Conservation (phyloP, 2,329 filamentous ascomycete species). For the Fusarium sarcochroum region DNA sequence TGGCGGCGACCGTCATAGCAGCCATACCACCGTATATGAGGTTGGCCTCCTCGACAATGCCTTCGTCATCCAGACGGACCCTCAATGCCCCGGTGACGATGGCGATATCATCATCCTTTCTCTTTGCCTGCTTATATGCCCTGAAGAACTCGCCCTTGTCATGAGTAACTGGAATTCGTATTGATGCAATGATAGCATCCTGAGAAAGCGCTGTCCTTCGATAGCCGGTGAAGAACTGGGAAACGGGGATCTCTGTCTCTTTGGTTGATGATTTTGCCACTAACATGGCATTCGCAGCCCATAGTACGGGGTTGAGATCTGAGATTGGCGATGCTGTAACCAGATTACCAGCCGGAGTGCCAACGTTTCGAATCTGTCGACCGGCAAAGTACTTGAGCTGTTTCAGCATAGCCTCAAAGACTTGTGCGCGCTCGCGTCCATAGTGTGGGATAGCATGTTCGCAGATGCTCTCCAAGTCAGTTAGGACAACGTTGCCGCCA, state of each 20-base stretch:
- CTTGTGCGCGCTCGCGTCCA: slow-evolving; percentile 77
- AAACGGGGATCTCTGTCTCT: slow-evolving; percentile 90
- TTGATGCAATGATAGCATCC: slow-evolving; percentile 86
- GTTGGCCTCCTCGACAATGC: slow-evolving; percentile 80
- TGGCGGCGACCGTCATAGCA: slow-evolving; percentile 88
- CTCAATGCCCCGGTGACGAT: slow-evolving; percentile 93
- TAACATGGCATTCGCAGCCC: slow-evolving; percentile 86
- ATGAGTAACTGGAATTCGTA: slow-evolving; percentile 84
- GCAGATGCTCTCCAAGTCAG: slow-evolving; percentile 89
- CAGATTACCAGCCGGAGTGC: slow-evolving; percentile 93
- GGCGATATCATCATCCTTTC: slow-evolving; percentile 98
- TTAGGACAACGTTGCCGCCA: slow-evolving; percentile 92
- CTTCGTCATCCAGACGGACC: slow-evolving; percentile 76
- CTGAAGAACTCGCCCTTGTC: slow-evolving; percentile 86
- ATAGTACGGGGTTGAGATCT: slow-evolving; percentile 93
- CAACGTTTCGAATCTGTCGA: slow-evolving; percentile 96
- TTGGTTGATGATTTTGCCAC: slow-evolving; percentile 82
- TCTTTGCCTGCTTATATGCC: slow-evolving; percentile 95
- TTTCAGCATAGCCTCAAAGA: slow-evolving; percentile 92
- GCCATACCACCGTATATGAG: slow-evolving; percentile 97
- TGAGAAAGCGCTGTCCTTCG: slow-evolving; percentile 83
- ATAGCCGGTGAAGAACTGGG: slow-evolving; percentile 93
- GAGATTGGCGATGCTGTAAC: slow-evolving; percentile 97
- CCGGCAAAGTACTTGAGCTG: slow-evolving; percentile 96
- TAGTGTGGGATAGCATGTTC: slow-evolving; percentile 85